Evolutionary conservation across 2,329 filamentous ascomycete species (phyloP).

Genomic region (Colletotrichum limetticola): DNA sequence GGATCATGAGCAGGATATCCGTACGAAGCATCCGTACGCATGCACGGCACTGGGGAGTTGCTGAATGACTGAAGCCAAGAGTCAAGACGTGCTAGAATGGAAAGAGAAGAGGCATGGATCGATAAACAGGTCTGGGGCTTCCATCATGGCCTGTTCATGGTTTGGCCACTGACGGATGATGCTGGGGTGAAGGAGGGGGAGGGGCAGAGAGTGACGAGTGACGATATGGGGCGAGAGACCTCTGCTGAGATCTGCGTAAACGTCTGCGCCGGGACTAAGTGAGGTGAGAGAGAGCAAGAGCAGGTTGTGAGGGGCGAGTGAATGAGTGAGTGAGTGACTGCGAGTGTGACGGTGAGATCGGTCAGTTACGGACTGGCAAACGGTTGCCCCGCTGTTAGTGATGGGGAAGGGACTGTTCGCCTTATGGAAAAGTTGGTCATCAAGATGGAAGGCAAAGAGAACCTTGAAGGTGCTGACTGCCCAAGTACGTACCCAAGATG

Average conservation of each 20-base stretch:
- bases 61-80: slow-evolving; percentile 4
- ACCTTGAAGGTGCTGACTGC: background rate
- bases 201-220: slow-evolving; percentile 17
- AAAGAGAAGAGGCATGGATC: background rate
- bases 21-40: no score
- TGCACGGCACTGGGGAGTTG: background rate
- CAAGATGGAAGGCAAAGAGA: background rate
- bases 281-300: background rate
- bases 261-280: background rate
- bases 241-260: slow-evolving; percentile 28
- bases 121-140: slow-evolving; percentile 2
- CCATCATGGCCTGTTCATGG: slow-evolving; percentile 31
- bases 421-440: background rate
- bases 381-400: slow-evolving; percentile 28
- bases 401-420: background rate
- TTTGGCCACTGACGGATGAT: slow-evolving; percentile 27
- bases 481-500: slow-evolving; percentile 1
- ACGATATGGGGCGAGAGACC: slow-evolving; percentile 24
- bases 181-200: slow-evolving; percentile 18
- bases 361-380: slow-evolving; percentile 9
- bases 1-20: background rate
- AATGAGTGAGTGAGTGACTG: background rate
- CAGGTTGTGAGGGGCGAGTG: background rate
- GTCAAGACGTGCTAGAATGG: background rate
- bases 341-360: background rate